Percentiles rank a stretch among this genome's conserved stretches.
Evolutionary conservation across 225 moss, liverwort and hornwort species (phyloP).

Genomic region (Bryoerythrophyllum caledonicum): DNA sequence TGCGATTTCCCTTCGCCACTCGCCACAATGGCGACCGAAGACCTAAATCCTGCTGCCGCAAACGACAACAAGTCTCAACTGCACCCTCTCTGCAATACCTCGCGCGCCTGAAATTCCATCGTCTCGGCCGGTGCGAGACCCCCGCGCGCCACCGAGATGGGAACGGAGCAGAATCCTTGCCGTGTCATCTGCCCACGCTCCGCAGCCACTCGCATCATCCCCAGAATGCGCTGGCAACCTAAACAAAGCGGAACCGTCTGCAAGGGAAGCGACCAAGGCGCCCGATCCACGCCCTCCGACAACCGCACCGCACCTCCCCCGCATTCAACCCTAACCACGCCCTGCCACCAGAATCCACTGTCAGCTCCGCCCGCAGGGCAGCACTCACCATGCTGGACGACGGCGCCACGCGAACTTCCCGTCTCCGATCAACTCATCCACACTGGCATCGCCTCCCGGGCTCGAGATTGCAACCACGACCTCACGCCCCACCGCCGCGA

Average conservation of each 20-base stretch:
- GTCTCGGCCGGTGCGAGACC: neutral
- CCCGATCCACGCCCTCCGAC: conserved; percentile 17
- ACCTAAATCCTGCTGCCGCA: neutral
- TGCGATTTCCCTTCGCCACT: conserved; percentile 9
- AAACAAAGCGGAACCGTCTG: conserved; percentile 8
- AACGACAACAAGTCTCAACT: conserved; percentile 12
- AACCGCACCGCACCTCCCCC: neutral
- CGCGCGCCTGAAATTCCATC: neutral
- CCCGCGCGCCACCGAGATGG: neutral
- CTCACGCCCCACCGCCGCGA: neutral
- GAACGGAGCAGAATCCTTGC: neutral
- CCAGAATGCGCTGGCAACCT: neutral
- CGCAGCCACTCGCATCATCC: neutral
- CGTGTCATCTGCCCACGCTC: neutral
- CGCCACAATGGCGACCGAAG: conserved; percentile 1
- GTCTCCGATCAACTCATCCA: conserved; percentile 49
- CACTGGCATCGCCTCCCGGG: conserved; percentile 39
- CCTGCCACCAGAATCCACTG: neutral
- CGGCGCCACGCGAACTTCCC: conserved; percentile 36
- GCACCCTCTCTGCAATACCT: neutral
- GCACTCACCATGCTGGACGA: conserved; percentile 45
- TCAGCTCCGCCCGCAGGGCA: conserved; percentile 2
- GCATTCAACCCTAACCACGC: conserved; percentile 34
- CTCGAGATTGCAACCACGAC: conserved; percentile 15
- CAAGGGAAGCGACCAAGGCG: neutral